Percentiles rank a stretch among this genome's conserved stretches.
Conservation (phyloP, 2,329 filamentous ascomycete species). For the Corynespora cassiicola region DNA sequence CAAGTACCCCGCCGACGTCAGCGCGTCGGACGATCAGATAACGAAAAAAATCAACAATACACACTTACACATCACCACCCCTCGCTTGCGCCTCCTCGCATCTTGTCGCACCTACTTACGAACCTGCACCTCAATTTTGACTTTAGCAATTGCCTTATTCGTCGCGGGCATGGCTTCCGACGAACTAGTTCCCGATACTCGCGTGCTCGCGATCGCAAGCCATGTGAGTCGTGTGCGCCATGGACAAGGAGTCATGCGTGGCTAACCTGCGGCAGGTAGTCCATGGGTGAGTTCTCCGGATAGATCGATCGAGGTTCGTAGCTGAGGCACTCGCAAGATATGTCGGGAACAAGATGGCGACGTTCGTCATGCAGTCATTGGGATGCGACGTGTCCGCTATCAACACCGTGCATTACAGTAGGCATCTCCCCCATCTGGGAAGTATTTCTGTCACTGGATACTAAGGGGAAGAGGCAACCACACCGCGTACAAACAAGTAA, state of each 20-base stretch:
- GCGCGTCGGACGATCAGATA: constrained; percentile 41
- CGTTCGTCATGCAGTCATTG: constrained; percentile 90
- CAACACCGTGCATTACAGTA: constrained; percentile 98
- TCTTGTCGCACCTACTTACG: neutral
- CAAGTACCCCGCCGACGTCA: constrained; percentile 43
- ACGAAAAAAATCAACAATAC: constrained; percentile 37
- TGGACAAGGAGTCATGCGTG: constrained; percentile 9
- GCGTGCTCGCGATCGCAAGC: constrained; percentile 87
- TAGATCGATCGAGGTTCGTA: constrained; percentile 4
- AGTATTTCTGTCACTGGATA: constrained; percentile 1
- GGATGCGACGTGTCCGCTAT: constrained; percentile 93
- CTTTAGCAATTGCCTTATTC: constrained; percentile 12
- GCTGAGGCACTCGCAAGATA: constrained; percentile 65
- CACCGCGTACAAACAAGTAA: constrained; percentile 88
- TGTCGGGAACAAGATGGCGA: constrained; percentile 97
- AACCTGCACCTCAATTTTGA: constrained; percentile 6
- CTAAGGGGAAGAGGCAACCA: constrained; percentile 75
- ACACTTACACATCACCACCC: constrained; percentile 17
- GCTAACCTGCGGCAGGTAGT: constrained; percentile 64
- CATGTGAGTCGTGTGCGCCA: constrained; percentile 70
- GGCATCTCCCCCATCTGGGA: constrained; percentile 38
- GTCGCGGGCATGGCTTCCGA: constrained; percentile 39
- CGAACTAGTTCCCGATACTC: constrained; percentile 63
- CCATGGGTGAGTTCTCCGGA: constrained; percentile 67
- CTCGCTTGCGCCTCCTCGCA: constrained; percentile 3